These are phyloP conservation scores for Wickerhamiella allomyrinae DNA, from an alignment of 805 yeast genomes.

Conservation along the genomic window DNA sequence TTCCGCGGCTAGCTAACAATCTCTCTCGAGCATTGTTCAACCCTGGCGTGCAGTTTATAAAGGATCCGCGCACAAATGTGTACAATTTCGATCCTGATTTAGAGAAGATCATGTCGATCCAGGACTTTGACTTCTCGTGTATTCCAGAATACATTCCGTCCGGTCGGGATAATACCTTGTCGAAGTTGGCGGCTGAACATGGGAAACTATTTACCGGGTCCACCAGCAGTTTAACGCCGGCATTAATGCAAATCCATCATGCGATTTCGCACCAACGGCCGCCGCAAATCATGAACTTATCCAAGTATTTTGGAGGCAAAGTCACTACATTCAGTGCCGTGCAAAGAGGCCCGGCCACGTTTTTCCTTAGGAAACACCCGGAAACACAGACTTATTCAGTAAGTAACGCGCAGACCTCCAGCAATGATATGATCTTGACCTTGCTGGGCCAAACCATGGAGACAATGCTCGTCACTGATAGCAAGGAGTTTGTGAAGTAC, in stretches of 20 bases:
- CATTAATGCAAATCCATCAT: constrained; percentile 60
- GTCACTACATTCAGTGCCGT: constrained; percentile 29
- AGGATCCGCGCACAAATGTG: constrained; percentile 63
- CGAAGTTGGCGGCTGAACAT: constrained; percentile 31
- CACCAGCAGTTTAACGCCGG: constrained; percentile 75
- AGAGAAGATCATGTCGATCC: constrained; percentile 43
- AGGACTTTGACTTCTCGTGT: constrained; percentile 49
- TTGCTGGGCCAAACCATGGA: constrained; percentile 72
- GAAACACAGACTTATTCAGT: constrained; percentile 41
- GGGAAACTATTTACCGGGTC: constrained; percentile 47
- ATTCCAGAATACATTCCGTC: constrained; percentile 50
- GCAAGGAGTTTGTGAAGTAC: constrained; percentile 34
- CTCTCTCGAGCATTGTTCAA: constrained; percentile 61
- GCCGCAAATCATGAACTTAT: constrained; percentile 33
- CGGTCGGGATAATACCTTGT: constrained; percentile 44
- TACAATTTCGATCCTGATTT: constrained; percentile 54
- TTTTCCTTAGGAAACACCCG: constrained; percentile 38
- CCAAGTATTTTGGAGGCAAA: constrained; percentile 30
- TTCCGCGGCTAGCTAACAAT: constrained; percentile 47
- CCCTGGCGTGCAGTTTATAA: constrained; percentile 65
- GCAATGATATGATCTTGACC: constrained; percentile 52
- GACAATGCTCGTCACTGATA: constrained; percentile 49
- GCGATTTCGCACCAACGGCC: constrained; percentile 49
- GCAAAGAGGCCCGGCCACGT: constrained; percentile 38
- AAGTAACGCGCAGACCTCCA: constrained; percentile 54